phyloP scores from a whole-genome alignment of 2,329 filamentous ascomycete species.

The Amesomyces nigricolor region DNA sequence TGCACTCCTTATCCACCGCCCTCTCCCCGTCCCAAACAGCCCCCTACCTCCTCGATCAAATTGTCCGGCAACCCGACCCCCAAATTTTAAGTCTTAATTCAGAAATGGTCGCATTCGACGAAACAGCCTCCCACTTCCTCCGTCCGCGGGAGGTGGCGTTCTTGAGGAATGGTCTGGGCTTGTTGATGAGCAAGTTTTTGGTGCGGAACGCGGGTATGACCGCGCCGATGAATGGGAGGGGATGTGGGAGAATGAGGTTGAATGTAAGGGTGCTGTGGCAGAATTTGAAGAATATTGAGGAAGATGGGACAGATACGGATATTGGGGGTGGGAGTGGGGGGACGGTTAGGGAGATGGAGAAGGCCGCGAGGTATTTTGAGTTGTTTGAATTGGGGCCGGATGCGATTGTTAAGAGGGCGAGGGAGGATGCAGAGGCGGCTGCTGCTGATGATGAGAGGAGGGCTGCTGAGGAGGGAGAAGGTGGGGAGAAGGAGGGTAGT shows the following conservation, averaged over 20 bases:
- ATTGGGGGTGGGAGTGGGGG: background rate
- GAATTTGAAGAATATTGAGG: constrained; percentile 89
- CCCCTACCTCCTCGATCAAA: constrained; percentile 62
- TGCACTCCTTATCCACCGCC: constrained; percentile 66
- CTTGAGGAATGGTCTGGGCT: constrained; percentile 68
- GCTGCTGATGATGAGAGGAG: constrained; percentile 25
- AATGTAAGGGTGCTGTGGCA: constrained; percentile 95
- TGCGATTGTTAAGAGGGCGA: constrained; percentile 57
- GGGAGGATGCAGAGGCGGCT: constrained; percentile 38
- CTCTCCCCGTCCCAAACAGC: constrained; percentile 52
- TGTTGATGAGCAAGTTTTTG: constrained; percentile 73
- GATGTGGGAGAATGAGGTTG: constrained; percentile 81
- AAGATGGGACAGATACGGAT: constrained; percentile 22
- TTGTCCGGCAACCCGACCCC: constrained; percentile 71
- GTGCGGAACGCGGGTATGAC: constrained; percentile 66
- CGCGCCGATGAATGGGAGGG: constrained; percentile 76
- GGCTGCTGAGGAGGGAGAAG: constrained; percentile 18
- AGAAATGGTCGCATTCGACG: constrained; percentile 81
- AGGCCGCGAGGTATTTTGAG: constrained; percentile 62
- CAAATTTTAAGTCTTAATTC: constrained; percentile 77
- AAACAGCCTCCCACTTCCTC: constrained; percentile 68
- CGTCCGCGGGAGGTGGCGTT: constrained; percentile 66
- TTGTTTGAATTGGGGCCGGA: constrained; percentile 63
- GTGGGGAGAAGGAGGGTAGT: background rate
- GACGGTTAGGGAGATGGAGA: constrained; percentile 53